These are phyloP conservation scores for Cladosporium austrohemisphaericum DNA, from an alignment of 2,329 filamentous ascomycete species.

Conservation along the genomic window DNA sequence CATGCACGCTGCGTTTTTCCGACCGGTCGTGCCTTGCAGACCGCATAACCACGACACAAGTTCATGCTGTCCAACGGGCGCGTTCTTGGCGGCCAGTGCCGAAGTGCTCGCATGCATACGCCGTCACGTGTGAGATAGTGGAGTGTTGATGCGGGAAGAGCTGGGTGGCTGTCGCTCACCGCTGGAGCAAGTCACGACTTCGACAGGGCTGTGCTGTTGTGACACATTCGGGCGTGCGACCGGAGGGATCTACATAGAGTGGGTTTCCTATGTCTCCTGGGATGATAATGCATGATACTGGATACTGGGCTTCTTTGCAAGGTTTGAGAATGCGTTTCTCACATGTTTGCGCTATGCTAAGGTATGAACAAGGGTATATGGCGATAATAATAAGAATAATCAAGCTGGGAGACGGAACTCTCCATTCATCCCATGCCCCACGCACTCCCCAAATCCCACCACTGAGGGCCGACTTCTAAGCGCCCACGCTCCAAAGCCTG, in stretches of 20 bases:
- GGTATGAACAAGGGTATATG: conserved; percentile 10
- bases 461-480: neutral
- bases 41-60: conserved; percentile 3
- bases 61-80: conserved; percentile 12
- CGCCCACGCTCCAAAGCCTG: neutral
- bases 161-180: neutral
- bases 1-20: neutral
- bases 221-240: conserved; percentile 9
- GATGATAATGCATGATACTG: neutral
- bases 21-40: conserved; percentile 12
- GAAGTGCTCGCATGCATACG: conserved; percentile 11
- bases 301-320: neutral
- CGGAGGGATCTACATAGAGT: neutral
- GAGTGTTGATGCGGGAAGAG: neutral
- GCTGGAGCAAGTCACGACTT: conserved; percentile 7
- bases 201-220: too few relatives aligned
- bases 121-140: conserved; percentile 9
- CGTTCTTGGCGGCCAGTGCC: conserved; percentile 10
- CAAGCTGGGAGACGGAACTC: neutral
- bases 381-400: conserved; percentile 3
- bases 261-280: neutral
- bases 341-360: neutral
- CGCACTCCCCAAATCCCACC: conserved; percentile 2
- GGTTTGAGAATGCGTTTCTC: neutral
- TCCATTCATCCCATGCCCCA: neutral